Conservation (phyloP, 176 grass and related monocot species). For the Phragmites australis region DNA sequence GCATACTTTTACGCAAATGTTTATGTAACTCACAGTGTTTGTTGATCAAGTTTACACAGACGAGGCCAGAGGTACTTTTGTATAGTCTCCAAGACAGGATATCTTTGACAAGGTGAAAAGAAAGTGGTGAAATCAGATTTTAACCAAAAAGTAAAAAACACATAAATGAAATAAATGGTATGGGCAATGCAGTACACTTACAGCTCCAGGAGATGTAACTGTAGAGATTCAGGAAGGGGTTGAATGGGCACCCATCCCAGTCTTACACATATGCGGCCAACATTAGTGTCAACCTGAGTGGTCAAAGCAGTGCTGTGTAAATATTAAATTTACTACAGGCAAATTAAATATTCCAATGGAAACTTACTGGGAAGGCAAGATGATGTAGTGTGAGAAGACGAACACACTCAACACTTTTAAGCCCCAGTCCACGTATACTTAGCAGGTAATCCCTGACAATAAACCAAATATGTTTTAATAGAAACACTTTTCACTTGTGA, state of each 20-base stretch:
- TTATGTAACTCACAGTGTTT: conserved; percentile 75
- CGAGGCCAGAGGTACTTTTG: conserved; percentile 98
- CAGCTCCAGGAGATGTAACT: conserved; percentile 93
- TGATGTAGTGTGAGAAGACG: conserved; percentile 92
- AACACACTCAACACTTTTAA: conserved; percentile 98
- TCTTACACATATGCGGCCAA: conserved; percentile 91
- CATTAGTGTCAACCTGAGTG: conserved; percentile 93
- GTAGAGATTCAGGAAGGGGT: conserved; percentile 89
- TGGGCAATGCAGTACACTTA: conserved; percentile 48
- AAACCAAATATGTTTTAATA: conserved; percentile 32
- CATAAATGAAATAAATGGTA: conserved; percentile 17
- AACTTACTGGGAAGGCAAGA: conserved; percentile 93
- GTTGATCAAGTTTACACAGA: conserved; percentile 91
- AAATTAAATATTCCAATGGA: conserved; percentile 27
- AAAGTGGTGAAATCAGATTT: conserved; percentile 24
- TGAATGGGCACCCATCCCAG: conserved; percentile 97
- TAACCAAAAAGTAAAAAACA: conserved; percentile 20
- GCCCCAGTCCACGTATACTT: conserved; percentile 90
- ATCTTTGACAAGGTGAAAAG: conserved; percentile 56
- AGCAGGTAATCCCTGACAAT: conserved; percentile 85
- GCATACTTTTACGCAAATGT: not conserved
- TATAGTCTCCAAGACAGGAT: conserved; percentile 83
- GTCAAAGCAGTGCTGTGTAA: conserved; percentile 41
- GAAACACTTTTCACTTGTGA: conserved; percentile 38
- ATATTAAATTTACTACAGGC: conserved; percentile 29